These are phyloP conservation scores for Penicillium sp. DNA, from an alignment of 2,329 filamentous ascomycete genomes.

Conservation along the genomic window DNA sequence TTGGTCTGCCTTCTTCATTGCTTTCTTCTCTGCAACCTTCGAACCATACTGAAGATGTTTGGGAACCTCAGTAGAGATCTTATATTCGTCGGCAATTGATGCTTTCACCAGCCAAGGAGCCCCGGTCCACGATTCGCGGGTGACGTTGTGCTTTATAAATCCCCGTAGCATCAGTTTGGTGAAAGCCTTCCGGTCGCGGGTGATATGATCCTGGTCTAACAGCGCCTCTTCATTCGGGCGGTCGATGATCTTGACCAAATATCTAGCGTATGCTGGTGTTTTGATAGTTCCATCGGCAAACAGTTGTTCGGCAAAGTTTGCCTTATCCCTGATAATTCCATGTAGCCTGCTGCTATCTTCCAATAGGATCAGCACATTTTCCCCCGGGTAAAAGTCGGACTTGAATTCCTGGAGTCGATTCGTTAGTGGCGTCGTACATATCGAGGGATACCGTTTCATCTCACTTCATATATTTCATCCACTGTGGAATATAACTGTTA, in stretches of 20 bases:
- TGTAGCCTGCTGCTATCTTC: slow-evolving; percentile 70
- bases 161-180: slow-evolving; percentile 92
- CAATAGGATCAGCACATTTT: slow-evolving; percentile 75
- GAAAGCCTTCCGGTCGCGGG: slow-evolving; percentile 86
- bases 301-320: slow-evolving; percentile 66
- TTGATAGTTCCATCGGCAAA: slow-evolving; percentile 71
- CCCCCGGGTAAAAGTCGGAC: slow-evolving; percentile 86
- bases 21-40: slow-evolving; percentile 77
- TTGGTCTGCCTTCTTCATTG: slow-evolving; percentile 62
- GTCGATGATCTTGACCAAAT: slow-evolving; percentile 76
- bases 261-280: slow-evolving; percentile 72
- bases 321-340: slow-evolving; percentile 83
- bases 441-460: slow-evolving; percentile 10
- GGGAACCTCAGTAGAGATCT: slow-evolving; percentile 86
- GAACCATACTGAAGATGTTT: slow-evolving; percentile 80
- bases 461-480: slow-evolving; percentile 56
- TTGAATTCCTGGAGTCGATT: slow-evolving; percentile 67
- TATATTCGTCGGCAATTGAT: slow-evolving; percentile 79
- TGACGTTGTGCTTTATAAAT: slow-evolving; percentile 95
- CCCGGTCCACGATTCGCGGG: slow-evolving; percentile 89
- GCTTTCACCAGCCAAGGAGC: slow-evolving; percentile 95
- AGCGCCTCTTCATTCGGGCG: slow-evolving; percentile 72
- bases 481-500: slow-evolving; percentile 36
- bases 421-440: not conserved
- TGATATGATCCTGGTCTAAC: slow-evolving; percentile 81